Conservation (phyloP, 495 filamentous ascomycete genomes). For the Staphylotrichum longicolle region DNA sequence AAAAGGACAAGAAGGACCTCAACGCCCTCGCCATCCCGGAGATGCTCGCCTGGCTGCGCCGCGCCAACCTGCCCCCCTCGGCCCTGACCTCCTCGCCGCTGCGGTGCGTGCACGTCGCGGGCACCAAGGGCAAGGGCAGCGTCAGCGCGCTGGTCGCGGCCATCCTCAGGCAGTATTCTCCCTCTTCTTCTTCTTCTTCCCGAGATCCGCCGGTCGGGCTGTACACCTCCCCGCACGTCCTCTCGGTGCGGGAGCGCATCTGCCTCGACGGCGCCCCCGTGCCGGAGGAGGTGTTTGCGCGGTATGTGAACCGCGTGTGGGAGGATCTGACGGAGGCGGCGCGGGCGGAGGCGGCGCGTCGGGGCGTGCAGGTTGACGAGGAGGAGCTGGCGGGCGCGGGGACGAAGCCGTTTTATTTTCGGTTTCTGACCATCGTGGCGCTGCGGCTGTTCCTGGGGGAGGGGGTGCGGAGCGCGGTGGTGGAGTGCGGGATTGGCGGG, state of each 20-base stretch:
- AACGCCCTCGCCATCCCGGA: conserved; percentile 80
- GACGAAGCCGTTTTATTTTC: conserved; percentile 58
- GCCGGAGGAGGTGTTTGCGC: conserved; percentile 50
- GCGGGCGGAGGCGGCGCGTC: conserved; percentile 21
- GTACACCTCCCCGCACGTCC: conserved; percentile 67
- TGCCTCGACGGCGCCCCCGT: conserved; percentile 55
- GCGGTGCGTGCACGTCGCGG: conserved; percentile 56
- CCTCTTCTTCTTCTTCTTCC: too few species aligned
- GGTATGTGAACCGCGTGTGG: conserved; percentile 68
- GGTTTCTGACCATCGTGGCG: conserved; percentile 50
- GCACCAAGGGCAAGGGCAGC: conserved; percentile 63
- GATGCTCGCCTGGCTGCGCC: conserved; percentile 74
- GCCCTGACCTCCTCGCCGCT: conserved; percentile 34
- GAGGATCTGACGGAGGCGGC: conserved; percentile 47
- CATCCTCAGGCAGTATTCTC: conserved; percentile 40
- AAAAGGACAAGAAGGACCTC: conserved; percentile 41
- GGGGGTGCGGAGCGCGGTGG: conserved; percentile 42
- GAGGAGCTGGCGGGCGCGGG: conserved; percentile 31
- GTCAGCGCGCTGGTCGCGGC: conserved; percentile 48
- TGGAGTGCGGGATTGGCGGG: conserved; percentile 53
- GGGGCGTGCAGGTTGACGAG: conserved; percentile 20
- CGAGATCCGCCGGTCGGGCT: conserved; percentile 45
- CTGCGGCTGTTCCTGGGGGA: conserved; percentile 45
- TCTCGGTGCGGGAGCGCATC: conserved; percentile 62
- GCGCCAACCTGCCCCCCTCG: conserved; percentile 62